Evolutionary conservation across 2,329 filamentous ascomycete genomes (phyloP).

Genomic region (Botrytis fragariae): DNA sequence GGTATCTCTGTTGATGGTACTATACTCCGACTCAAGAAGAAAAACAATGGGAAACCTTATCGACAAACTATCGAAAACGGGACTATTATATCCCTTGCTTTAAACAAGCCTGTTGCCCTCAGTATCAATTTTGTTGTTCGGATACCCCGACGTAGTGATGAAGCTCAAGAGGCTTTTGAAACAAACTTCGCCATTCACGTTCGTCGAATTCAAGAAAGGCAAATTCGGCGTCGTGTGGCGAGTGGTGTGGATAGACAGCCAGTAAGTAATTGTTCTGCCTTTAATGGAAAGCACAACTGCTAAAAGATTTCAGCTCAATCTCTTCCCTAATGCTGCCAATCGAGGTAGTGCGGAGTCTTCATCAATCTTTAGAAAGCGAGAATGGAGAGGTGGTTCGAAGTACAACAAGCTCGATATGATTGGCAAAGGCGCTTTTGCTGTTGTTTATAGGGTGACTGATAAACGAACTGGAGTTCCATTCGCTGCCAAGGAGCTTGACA

Average conservation of each 20-base stretch:
- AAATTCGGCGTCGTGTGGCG: conserved; percentile 5
- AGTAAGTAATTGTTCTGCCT: conserved; percentile 24
- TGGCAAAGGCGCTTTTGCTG: conserved; percentile 92
- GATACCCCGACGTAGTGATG: conserved; percentile 71
- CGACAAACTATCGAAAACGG: conserved; percentile 38
- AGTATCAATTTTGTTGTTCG: conserved; percentile 76
- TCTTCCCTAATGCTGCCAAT: conserved; percentile 34
- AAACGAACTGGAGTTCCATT: conserved; percentile 81
- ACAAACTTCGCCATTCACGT: conserved; percentile 53
- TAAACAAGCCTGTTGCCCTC: conserved; percentile 49
- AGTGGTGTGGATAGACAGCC: conserved; percentile 26
- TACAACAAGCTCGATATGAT: conserved; percentile 83
- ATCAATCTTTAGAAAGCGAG: conserved; percentile 41
- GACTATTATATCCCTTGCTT: conserved; percentile 35
- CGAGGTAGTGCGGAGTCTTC: conserved; percentile 28
- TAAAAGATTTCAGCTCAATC: conserved; percentile 31
- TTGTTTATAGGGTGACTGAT: conserved; percentile 84
- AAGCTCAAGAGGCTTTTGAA: conserved; percentile 62
- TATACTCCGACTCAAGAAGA: conserved; percentile 56
- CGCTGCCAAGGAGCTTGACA: conserved; percentile 93
- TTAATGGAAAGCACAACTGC: not conserved
- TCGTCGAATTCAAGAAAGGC: conserved; percentile 19
- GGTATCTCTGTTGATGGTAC: conserved; percentile 81
- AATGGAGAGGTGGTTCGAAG: conserved; percentile 78
- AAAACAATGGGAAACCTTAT: conserved; percentile 43